phyloP scores from a whole-genome alignment of 2,329 filamentous ascomycete genomes.

The Curvularia spicifera region DNA sequence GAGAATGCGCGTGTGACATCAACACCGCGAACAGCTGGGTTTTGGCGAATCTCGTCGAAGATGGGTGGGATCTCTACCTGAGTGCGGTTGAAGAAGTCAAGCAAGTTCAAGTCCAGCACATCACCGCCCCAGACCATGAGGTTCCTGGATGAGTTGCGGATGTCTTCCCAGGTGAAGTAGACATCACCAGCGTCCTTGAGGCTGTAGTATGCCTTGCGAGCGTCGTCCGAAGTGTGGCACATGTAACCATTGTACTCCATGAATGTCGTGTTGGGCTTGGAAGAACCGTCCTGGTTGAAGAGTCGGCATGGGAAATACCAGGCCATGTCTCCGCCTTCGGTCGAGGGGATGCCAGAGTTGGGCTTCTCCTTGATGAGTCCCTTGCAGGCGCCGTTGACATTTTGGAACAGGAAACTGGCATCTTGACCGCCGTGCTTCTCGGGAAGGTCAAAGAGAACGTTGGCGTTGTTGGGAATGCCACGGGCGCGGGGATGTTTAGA shows the following conservation, averaged over 20 bases:
- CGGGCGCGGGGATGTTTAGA: constrained; percentile 81
- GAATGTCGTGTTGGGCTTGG: constrained; percentile 73
- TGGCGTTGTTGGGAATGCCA: constrained; percentile 75
- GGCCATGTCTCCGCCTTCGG: constrained; percentile 72
- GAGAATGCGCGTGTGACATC: constrained; percentile 92
- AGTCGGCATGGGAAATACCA: constrained; percentile 97
- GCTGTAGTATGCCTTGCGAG: constrained; percentile 77
- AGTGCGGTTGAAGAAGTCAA: constrained; percentile 86
- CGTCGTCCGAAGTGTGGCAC: constrained; percentile 78
- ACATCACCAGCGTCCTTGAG: constrained; percentile 79
- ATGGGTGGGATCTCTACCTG: constrained; percentile 77
- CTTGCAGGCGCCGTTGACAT: constrained; percentile 97
- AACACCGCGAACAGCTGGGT: constrained; percentile 74
- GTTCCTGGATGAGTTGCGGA: constrained; percentile 87
- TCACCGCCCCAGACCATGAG: constrained; percentile 93
- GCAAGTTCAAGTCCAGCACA: constrained; percentile 86
- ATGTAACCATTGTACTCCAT: constrained; percentile 83
- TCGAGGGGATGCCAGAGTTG: constrained; percentile 79
- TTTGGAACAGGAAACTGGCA: constrained; percentile 96
- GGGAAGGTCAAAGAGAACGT: constrained; percentile 86
- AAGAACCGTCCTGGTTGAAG: constrained; percentile 93
- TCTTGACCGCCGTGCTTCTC: constrained; percentile 86
- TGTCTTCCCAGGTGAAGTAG: constrained; percentile 94
- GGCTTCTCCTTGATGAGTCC: constrained; percentile 76
- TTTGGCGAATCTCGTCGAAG: constrained; percentile 81